A percentile compares a stretch with the other conserved stretches of the same genome.
Conservation (phyloP, 73 alveolate genomes). For the Tetrahymena thermophila region DNA sequence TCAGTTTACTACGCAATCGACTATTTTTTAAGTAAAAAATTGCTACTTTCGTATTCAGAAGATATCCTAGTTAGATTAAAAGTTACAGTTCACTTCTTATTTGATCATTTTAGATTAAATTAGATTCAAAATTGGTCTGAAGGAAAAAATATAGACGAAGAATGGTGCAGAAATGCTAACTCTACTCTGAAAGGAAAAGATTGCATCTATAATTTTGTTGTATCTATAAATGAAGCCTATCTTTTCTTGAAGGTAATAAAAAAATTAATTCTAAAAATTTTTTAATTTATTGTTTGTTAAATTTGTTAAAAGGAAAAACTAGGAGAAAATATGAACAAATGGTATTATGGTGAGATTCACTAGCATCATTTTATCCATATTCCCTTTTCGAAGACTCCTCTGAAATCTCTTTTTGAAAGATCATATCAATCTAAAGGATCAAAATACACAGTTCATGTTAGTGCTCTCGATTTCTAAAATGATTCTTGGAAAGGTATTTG, state of each 20-base stretch:
- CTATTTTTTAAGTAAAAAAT: neutral
- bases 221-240: constrained; percentile 2
- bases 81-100: neutral
- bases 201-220: constrained; percentile 7
- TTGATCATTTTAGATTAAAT: constrained; percentile 28
- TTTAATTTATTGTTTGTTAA: neutral
- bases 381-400: constrained; percentile 3
- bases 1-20: constrained; percentile 11
- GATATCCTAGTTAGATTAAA: neutral
- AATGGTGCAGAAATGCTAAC: neutral
- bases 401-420: constrained; percentile 21
- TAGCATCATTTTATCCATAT: constrained; percentile 20
- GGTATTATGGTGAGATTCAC: constrained; percentile 29
- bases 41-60: neutral
- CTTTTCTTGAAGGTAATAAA: neutral
- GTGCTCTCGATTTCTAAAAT: neutral
- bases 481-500: constrained; percentile 14
- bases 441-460: neutral
- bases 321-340: neutral
- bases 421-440: neutral
- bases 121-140: neutral
- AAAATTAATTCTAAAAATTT: neutral
- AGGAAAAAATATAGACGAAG: neutral
- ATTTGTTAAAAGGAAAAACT: neutral
- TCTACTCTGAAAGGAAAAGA: neutral